Conservation (phyloP, 352 stramenopile species). For the Pythium angustatum region DNA sequence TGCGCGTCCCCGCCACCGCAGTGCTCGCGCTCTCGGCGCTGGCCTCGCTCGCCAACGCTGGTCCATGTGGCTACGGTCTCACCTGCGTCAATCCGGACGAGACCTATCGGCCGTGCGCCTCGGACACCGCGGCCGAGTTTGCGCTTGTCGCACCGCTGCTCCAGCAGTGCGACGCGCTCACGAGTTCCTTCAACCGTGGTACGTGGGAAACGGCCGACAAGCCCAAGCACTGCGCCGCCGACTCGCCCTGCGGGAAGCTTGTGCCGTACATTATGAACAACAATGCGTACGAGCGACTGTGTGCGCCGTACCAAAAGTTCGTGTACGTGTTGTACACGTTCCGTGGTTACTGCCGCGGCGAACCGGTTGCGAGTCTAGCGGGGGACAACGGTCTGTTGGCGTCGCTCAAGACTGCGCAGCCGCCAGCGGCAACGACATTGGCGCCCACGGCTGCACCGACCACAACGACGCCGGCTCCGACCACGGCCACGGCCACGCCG, state of each 20-base stretch:
- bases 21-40: neutral
- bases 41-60: neutral
- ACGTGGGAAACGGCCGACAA: neutral
- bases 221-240: neutral
- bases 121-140: conserved; percentile 5
- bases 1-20: neutral
- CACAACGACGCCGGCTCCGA: neutral
- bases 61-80: neutral
- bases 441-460: neutral
- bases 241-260: neutral
- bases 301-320: neutral
- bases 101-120: conserved; percentile 3
- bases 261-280: conserved; percentile 9
- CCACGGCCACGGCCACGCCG: neutral
- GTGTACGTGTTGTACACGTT: neutral
- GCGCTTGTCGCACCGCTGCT: conserved; percentile 5
- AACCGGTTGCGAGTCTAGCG: neutral
- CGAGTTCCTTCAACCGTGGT: conserved; percentile 6
- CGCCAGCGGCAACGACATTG: neutral
- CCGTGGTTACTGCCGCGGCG: neutral
- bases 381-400: conserved; percentile 17
- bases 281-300: neutral
- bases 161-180: conserved; percentile 1
- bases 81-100: neutral
- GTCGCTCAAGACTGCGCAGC: conserved; percentile 1